Evolutionary conservation across 176 grass and related monocot genomes (phyloP), one percentile per base, ranked within the genome.

Genomic region (Secale cereale): DNA sequence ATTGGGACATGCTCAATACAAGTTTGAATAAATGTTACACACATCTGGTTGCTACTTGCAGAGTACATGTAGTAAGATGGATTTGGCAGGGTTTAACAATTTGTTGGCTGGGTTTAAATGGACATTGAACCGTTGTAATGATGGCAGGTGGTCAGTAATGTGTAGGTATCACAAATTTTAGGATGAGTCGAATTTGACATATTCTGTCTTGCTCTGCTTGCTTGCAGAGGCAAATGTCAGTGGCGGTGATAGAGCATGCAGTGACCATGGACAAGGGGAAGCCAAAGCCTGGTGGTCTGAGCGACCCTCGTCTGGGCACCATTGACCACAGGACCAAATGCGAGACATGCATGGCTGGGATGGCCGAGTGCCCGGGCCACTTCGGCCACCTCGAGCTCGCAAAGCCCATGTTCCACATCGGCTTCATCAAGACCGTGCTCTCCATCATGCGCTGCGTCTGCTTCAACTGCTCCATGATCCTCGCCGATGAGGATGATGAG

Each of bases 381-480:
- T 98, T 98, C 74, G 96, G 96, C 7, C 96, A 98, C 85, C 92
- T 98, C 62, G 96, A 95, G 87, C 96, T 98, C 14, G 96, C 96
- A 6, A 98, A 95, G 41, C 93, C 96, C 6, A 98, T 98, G 96
- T 98, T 87, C 74, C 96, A 98, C 83, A 95, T 98, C 3, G 96
- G 96, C 8, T 98, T 98, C 76, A 84, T 98, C 45, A 95, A 98
- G 86, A 95, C 96, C 22, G 88, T 98, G 30, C 86, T 98, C 5
- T 94, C 93, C 15, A 98, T 98, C 60, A 98, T 98, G 96, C 93
- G 96, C 4, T 98, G 96, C 17, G 93, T 98, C 31, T 98, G 96
- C 89, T 98, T 98, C 86, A 98, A 98, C 81, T 98, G 96, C 70
- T 98, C 96, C 81, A 98, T 95, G 88, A 98, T 98, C 56, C 93